Percentiles rank a stretch among this genome's conserved stretches.
These are phyloP conservation scores for Aureobasidium mangrovei DNA, from an alignment of 2,329 filamentous ascomycete genomes.

Conservation along the genomic window DNA sequence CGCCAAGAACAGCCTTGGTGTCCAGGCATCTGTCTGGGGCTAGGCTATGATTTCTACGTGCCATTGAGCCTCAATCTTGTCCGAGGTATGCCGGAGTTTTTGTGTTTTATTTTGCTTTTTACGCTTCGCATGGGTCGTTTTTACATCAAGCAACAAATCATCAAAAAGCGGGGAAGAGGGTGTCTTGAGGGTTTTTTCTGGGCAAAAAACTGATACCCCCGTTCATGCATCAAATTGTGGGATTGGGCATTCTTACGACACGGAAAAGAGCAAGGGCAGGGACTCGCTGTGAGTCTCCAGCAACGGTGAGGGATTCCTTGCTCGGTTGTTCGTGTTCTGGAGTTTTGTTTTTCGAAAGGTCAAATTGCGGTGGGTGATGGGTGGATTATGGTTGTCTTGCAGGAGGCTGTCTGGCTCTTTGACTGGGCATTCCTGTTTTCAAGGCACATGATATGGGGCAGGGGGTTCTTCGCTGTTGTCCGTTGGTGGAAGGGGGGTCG, in stretches of 20 bases:
- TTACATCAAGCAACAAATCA: neutral
- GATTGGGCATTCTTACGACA: neutral
- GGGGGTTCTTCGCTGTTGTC: neutral
- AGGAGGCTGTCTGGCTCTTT: neutral
- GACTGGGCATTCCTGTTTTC: neutral
- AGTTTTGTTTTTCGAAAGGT: neutral
- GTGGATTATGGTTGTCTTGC: neutral
- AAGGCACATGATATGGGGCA: neutral
- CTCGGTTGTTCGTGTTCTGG: neutral
- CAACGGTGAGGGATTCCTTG: neutral
- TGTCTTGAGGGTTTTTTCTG: conserved; percentile 3
- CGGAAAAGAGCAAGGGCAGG: neutral
- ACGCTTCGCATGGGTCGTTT: conserved; percentile 5
- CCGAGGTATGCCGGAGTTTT: conserved; percentile 4
- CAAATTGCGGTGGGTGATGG: neutral
- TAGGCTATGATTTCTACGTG: conserved; percentile 35
- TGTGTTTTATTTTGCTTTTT: neutral
- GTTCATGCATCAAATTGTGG: conserved; percentile 7
- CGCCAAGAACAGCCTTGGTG: conserved; percentile 64
- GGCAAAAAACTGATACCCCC: neutral
- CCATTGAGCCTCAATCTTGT: neutral
- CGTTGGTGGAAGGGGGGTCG: neutral
- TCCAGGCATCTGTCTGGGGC: conserved; percentile 91
- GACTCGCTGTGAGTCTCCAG: neutral
- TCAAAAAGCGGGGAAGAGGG: neutral